Base-by-base conservation (phyloP, 306 rosid species). In the Fagus crenata region DNA sequence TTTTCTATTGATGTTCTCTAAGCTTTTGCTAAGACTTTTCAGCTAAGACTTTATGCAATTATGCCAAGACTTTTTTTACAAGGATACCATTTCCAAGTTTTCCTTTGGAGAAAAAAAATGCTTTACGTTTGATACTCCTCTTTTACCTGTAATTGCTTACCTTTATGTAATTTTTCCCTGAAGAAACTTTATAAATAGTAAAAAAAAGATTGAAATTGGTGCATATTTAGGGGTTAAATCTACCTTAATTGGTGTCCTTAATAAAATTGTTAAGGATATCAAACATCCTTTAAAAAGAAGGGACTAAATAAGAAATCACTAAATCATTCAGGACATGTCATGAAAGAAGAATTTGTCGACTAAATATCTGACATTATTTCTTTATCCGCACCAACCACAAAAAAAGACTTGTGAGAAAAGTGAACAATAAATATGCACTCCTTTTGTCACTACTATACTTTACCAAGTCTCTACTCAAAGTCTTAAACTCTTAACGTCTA, bases 381-480 rank as follows among this genome's bases (percentile, higher is more conserved):
- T 12, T 68, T 39, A 41, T n/a, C 72, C 51, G 28, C 72, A 39
- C 72, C 53, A 67, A 35, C 15, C 49, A 36, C 32, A 18, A 49
- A 1, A 8, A 37, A 54, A 70, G 54, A 73, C 53, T 63, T 54
- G 76, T 76, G 55, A 51, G 13, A 71, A 75, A 75, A 63, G 78
- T 64, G 41, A 0, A 5, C 36, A 56, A 22, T 14, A 49, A 74
- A 74, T 43, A 73, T 74, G 75, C 42, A 42, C 36, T 68, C 11
- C 40, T 69, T 74, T 39, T 22, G 2, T 8, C 55, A 56, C 72
- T 22, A 68, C 72, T 22, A 68, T 68, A 53, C 77, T 72, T 72
- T 72, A 22, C 83, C 75, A 74, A 80, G 7, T 28, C 63, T 28
- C 79, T 75, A 75, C 72, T 80, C 83, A 70, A 78, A 59, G 76